Conservation (phyloP, 2,329 filamentous ascomycete species). For the Zarea fungicola region DNA sequence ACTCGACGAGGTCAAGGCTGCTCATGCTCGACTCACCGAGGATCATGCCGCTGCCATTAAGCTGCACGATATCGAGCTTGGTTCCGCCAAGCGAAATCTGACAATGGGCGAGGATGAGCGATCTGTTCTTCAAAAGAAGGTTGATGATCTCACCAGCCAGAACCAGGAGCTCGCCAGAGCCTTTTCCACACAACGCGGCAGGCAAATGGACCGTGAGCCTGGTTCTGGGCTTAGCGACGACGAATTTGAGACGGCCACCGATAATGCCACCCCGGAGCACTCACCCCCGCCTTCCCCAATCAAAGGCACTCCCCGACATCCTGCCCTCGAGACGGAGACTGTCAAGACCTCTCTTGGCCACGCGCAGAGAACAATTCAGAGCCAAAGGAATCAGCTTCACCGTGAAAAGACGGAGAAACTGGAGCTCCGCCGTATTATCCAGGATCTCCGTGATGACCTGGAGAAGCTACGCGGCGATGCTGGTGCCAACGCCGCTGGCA, state of each 20-base stretch:
- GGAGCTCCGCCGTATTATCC: constrained; percentile 88
- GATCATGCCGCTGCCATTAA: constrained; percentile 74
- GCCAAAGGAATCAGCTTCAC: constrained; percentile 88
- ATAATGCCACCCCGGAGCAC: constrained; percentile 75
- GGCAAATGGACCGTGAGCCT: constrained; percentile 59
- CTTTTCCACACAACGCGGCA: constrained; percentile 67
- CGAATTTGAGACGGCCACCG: constrained; percentile 58
- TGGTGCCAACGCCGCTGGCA: constrained; percentile 34
- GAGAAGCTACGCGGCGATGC: constrained; percentile 61
- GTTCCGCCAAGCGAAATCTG: constrained; percentile 74
- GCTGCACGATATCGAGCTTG: constrained; percentile 83
- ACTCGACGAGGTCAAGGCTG: constrained; percentile 81
- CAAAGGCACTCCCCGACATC: constrained; percentile 86
- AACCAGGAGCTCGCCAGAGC: constrained; percentile 88
- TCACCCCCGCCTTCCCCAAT: constrained; percentile 86
- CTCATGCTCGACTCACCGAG: constrained; percentile 72
- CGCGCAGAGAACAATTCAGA: constrained; percentile 94
- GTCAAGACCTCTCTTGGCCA: constrained; percentile 91
- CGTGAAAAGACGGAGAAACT: constrained; percentile 98
- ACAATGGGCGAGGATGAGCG: constrained; percentile 74
- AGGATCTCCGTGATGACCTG: constrained; percentile 90
- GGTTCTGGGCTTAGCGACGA: constrained; percentile 56
- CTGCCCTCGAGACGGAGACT: constrained; percentile 90
- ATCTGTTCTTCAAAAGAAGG: constrained; percentile 70
- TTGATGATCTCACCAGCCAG: constrained; percentile 82